These are phyloP conservation scores for Pseudomicrostroma phylloplanum DNA, from an alignment of 1,284 basidiomycete genomes.

Conservation along the genomic window DNA sequence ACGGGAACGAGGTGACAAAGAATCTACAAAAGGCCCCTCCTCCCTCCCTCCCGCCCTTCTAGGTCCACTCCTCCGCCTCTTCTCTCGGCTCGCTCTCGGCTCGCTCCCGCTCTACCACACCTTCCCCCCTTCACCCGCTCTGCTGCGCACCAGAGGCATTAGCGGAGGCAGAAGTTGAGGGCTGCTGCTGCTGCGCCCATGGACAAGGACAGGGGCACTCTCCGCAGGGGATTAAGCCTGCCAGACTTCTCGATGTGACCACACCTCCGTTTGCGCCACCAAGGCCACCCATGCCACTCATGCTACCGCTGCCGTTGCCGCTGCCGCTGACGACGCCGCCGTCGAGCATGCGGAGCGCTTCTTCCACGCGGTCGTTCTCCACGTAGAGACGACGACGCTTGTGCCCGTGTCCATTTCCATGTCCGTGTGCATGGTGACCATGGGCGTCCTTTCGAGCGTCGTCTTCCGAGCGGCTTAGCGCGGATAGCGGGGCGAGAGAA, in stretches of 20 bases:
- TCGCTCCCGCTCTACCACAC: no score
- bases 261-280: not conserved
- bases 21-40: no score
- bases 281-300: not conserved
- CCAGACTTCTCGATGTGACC: not conserved
- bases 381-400: slow-evolving; percentile 33
- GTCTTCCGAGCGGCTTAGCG: slow-evolving; percentile 16
- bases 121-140: no score
- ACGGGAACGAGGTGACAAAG: no score
- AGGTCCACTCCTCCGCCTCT: no score
- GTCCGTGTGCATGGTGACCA: slow-evolving; percentile 13
- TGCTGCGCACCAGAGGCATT: no score
- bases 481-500: slow-evolving; percentile 12
- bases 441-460: not conserved
- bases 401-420: slow-evolving; percentile 15
- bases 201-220: slow-evolving; percentile 7
- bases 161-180: no score
- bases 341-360: slow-evolving; percentile 35
- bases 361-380: slow-evolving; percentile 34
- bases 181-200: slow-evolving; percentile 2
- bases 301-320: not conserved
- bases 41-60: no score
- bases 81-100: no score
- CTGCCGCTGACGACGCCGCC: slow-evolving; percentile 16
- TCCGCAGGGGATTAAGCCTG: not conserved